Evolutionary conservation across 106 monocot species (phyloP), one percentile per base, ranked within the genome.

Genomic region (Gastrodia elata): DNA sequence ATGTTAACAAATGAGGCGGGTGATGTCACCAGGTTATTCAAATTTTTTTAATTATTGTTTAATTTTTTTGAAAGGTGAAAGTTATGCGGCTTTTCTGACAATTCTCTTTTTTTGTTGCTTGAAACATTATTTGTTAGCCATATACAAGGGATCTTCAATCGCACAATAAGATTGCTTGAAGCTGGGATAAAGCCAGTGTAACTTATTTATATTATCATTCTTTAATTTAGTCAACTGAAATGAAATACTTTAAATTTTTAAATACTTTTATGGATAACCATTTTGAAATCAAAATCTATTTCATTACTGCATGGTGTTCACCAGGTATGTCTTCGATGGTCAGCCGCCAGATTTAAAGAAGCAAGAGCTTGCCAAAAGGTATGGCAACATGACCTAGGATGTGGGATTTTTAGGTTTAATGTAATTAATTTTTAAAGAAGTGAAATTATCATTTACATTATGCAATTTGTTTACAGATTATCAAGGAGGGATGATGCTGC

Each of bases 131-230:
- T 10, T 33, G 59, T 68, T 65, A 99, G 98, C 82, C 98, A 99
- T 89, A 81, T 99, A 82, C 93, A 91, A 78, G 98, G 98, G 38
- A 93, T 99, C 93, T 93, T 99, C 64, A 89, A 77, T 39, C 78
- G 98, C 26, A 99, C 98, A 5, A 87, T 93, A 80, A 87, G 91
- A 78, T 82, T 99, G 72, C 79, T 99, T 24, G 98, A 99, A 74
- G 86, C 98, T 16, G 98, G 98, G 79, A 89, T 99, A 13, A 99
- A 99, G 70, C 98, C 98, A 73, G 93, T 84, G 98, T 99, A 99
- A 80, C 18, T 33, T 68, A 46, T 37, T 30, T 11, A 36, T 71
- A 5, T 22, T 3, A 28, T 22, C 33, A 13, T 74, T 18, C 30
- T 27, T 55, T 9, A 33, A 71, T 36, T 72, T 27, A 16, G 38